Conservation (phyloP, 345 rosid species). For the Moricandia moricandioides region DNA sequence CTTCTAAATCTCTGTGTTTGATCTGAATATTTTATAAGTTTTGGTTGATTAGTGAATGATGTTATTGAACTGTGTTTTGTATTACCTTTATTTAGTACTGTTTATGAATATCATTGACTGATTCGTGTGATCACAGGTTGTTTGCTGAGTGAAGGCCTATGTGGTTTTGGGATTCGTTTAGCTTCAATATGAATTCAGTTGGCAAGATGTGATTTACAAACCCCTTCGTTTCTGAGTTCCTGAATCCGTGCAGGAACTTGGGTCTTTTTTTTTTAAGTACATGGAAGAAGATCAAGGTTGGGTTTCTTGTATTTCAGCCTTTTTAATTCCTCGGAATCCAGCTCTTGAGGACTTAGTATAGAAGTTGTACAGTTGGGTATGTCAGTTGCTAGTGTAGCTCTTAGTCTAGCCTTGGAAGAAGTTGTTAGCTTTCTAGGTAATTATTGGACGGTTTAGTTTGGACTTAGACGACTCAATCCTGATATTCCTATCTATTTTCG, state of each 20-base stretch:
- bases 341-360: conserved; percentile 21
- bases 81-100: neutral
- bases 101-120: neutral
- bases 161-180: conserved; percentile 4
- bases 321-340: neutral
- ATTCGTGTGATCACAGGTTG: neutral
- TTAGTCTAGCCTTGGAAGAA: conserved; percentile 55
- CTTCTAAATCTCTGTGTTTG: neutral
- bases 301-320: neutral
- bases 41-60: neutral
- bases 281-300: conserved; percentile 20
- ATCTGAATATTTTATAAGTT: no score
- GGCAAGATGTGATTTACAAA: conserved; percentile 37
- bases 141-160: conserved; percentile 13
- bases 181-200: neutral
- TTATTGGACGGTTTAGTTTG: conserved; percentile 32
- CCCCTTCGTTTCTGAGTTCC: conserved; percentile 31
- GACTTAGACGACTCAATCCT: conserved; percentile 46
- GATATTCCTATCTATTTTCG: conserved; percentile 56
- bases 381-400: conserved; percentile 61
- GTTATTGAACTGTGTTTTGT: no score
- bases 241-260: conserved; percentile 43
- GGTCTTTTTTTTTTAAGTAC: conserved; percentile 2
- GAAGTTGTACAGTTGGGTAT: conserved; percentile 38
- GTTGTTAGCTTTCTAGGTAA: conserved; percentile 39